Percentiles rank a stretch among this genome's conserved stretches.
phyloP scores from a whole-genome alignment of 164 flowering plant species.

The Kingdonia uniflora region DNA sequence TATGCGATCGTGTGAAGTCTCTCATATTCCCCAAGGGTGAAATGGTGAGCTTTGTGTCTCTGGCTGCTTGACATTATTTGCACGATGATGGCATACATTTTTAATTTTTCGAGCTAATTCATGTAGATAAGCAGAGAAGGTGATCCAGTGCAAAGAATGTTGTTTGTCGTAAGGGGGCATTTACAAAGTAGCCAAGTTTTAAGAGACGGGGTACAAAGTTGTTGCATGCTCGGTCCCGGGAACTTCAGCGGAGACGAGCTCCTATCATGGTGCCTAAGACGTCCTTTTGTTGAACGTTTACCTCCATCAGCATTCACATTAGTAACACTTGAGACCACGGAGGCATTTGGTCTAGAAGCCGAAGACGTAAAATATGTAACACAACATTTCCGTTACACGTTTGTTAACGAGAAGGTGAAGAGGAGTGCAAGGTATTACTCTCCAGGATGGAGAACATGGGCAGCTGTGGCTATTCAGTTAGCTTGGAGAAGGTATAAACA shows the following conservation, averaged over 20 bases:
- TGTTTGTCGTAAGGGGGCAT: slow-evolving; percentile 88
- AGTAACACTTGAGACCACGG: slow-evolving; percentile 75
- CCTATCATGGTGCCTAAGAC: slow-evolving; percentile 83
- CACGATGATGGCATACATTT: background rate
- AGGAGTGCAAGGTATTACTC: slow-evolving; percentile 90
- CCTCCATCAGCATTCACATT: slow-evolving; percentile 84
- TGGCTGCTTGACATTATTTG: background rate
- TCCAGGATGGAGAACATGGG: slow-evolving; percentile 98
- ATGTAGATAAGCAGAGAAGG: slow-evolving; percentile 79
- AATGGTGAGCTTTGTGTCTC: slow-evolving; percentile 44
- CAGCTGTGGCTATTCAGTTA: slow-evolving; percentile 83
- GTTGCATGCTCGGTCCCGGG: slow-evolving; percentile 95
- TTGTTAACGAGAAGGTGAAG: slow-evolving; percentile 73
- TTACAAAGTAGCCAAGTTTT: slow-evolving; percentile 86
- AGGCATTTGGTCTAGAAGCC: slow-evolving; percentile 87
- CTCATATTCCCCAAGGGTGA: slow-evolving; percentile 94
- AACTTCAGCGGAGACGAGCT: slow-evolving; percentile 96
- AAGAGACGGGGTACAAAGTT: slow-evolving; percentile 74
- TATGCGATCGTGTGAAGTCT: slow-evolving; percentile 92
- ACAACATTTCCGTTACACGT: slow-evolving; percentile 87
- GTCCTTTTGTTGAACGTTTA: slow-evolving; percentile 76
- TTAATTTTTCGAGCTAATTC: background rate
- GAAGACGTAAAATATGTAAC: slow-evolving; percentile 90
- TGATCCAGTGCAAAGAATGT: slow-evolving; percentile 87
- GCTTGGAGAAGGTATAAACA: slow-evolving; percentile 90